Evolutionary conservation across 306 rosid species (phyloP).

Genomic region (Alnus glutinosa): DNA sequence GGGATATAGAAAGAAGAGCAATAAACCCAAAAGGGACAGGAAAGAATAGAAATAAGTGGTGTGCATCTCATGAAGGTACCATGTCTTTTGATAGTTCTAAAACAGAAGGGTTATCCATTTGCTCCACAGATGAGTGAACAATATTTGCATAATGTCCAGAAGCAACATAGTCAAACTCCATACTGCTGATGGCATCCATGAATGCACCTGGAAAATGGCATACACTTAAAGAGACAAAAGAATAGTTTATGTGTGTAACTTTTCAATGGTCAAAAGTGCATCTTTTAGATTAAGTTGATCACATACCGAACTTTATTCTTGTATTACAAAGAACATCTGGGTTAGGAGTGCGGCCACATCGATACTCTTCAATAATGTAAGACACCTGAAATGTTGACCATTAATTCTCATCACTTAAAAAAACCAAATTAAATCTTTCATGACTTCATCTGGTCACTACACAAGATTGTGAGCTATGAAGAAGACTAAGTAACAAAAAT

Average conservation of each 20-base stretch:
- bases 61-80: slow-evolving; percentile 46
- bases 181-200: slow-evolving; percentile 75
- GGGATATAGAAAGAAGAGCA: slow-evolving; percentile 14
- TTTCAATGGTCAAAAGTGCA: neutral
- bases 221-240: slow-evolving; percentile 11
- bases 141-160: slow-evolving; percentile 96
- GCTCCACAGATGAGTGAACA: slow-evolving; percentile 54
- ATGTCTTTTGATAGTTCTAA: slow-evolving; percentile 76
- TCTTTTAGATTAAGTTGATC: slow-evolving; percentile 14
- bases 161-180: slow-evolving; percentile 88
- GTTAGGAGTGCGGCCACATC: slow-evolving; percentile 90
- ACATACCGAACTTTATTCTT: slow-evolving; percentile 90
- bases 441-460: neutral
- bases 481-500: slow-evolving; percentile 2
- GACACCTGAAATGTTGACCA: slow-evolving; percentile 59
- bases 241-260: neutral
- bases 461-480: slow-evolving; percentile 11
- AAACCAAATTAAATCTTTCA: neutral
- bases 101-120: slow-evolving; percentile 47
- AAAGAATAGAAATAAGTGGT: slow-evolving; percentile 16
- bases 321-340: slow-evolving; percentile 96
- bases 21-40: slow-evolving; percentile 21
- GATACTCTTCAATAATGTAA: slow-evolving; percentile 83
- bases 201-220: slow-evolving; percentile 65
- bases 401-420: slow-evolving; percentile 15